Evolutionary conservation across 2,329 filamentous ascomycete genomes (phyloP), one percentile per base, ranked within the genome.

Genomic region (Lasiodiplodia sp.): DNA sequence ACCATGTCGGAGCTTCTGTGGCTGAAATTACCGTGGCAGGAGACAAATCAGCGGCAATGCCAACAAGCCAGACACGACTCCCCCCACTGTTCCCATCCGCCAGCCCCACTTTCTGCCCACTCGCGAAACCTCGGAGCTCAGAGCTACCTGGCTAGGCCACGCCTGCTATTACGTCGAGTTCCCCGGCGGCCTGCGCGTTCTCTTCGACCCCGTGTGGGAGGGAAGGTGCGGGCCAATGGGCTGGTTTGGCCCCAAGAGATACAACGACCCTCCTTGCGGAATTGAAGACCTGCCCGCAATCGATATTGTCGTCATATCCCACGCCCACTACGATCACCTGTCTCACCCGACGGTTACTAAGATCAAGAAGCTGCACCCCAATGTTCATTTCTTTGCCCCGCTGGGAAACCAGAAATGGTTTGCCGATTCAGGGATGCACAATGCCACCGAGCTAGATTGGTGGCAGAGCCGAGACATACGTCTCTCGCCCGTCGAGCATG

Each of bases 111-210:
- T 95, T 78, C 84, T 92, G 11, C 80, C 87, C 1, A 82, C 82
- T 16, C 87, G 92, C 67, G 80, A 85, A 4, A 87, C 86, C 2
- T 71, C 80, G 21, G 84, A 86, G 51, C 86, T 98, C 28, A 89
- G 94, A 66, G 92, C 94, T 40, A 98, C 95, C 51, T 97, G 95
- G 95, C 88, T 98, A 2, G 95, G 95, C 44, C 95, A 98, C 79
- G 94, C 95, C 3, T 97, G 94, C 82, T 97, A 94, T 82, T 94
- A 93, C 75, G 88, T 97, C 73, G 95, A 97, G 79, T 97, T 94
- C 75, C 93, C 94, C 1, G 86, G 87, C 16, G 95, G 95, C 0
- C 84, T 98, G 66, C 89, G 95, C 67, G 93, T 97, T 3, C 87
- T 98, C 3, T 97, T 97, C 78, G 95, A 97, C 76, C 95, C 95